Evolutionary conservation across 2,329 filamentous ascomycete genomes (phyloP), one percentile per base, ranked within the genome.

Genomic region (Remersonia thermophila): DNA sequence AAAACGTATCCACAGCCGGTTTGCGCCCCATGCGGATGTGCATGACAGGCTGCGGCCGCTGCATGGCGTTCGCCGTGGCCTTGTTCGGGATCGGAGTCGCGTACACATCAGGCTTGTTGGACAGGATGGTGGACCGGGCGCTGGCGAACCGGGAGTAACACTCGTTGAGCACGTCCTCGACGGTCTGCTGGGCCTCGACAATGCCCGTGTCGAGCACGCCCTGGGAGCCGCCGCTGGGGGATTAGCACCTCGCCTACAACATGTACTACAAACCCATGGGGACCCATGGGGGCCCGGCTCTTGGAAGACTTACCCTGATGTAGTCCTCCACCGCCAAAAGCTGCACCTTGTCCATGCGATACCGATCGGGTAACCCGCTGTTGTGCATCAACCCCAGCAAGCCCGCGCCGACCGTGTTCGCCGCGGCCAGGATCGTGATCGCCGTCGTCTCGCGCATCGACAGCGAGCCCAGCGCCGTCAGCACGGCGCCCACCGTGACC

Each of bases 301-400:
- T n/a, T n/a, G n/a, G n/a, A n/a, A n/a, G n/a, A n/a, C n/a, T n/a
- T n/a, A 49, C 49, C 47, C 44, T 66, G 47, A 72, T 57, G 44
- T 63, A 57, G 39, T 70, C 65, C 44, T 71, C 66, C 18, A 71
- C 55, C 27, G 61, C 57, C 35, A 58, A 56, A 46, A 69, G 71
- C 47, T 71, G 65, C 18, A 61, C 57, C 44, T 61, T 61, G 46
- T 71, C 59, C 33, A 61, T 61, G 18, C 66, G 59, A 43, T 70
- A 70, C 7, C 67, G 55, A 41, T 70, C 65, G 2, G 68, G 67
- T 13, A 72, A 48, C 1, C 68, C 68, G 40, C 65, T 70, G 47
- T 71, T 71, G 51, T 71, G 66, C 39, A 72, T 46, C 12, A 71
- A 54, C 3, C 66, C 68, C 4, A 72, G 55, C 6, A 71, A 47